Evolutionary conservation across 345 rosid species (phyloP).

Genomic region (Camelina neglecta): DNA sequence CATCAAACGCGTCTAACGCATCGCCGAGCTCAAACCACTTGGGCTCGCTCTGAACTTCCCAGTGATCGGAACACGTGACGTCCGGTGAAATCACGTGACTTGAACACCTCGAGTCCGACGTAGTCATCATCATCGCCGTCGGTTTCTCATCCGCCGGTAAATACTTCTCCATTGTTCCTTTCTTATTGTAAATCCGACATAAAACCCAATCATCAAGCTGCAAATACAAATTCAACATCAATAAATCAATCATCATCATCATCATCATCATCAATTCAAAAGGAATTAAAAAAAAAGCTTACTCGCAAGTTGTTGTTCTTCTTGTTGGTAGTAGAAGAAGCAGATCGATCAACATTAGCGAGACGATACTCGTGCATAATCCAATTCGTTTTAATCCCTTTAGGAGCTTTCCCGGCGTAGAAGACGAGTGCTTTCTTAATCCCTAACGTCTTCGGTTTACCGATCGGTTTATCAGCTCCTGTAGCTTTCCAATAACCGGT

Average conservation of each 20-base stretch:
- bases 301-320: constrained; percentile 70
- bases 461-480: constrained; percentile 91
- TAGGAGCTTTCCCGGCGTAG: constrained; percentile 87
- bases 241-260: not conserved
- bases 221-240: constrained; percentile 12
- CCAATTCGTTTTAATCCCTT: constrained; percentile 89
- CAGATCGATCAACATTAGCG: constrained; percentile 78
- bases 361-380: constrained; percentile 97
- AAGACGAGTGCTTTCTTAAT: constrained; percentile 90
- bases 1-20: constrained; percentile 42
- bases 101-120: constrained; percentile 63
- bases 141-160: constrained; percentile 35
- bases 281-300: not conserved
- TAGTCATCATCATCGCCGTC: constrained; percentile 18
- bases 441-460: constrained; percentile 73
- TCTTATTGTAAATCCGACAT: constrained; percentile 87
- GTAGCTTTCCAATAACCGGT: constrained; percentile 94
- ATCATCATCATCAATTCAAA: not conserved
- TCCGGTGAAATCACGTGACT: constrained; percentile 72
- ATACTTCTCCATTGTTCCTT: constrained; percentile 69
- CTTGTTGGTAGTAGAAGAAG: constrained; percentile 37
- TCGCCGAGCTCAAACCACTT: constrained; percentile 47
- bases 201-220: constrained; percentile 94
- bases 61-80: constrained; percentile 47
- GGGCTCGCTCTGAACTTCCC: constrained; percentile 66